A percentile compares a stretch with the other conserved stretches of the same genome.
phyloP scores from a whole-genome alignment of 345 rosid genomes.

The Eucalyptus lansdowneana region DNA sequence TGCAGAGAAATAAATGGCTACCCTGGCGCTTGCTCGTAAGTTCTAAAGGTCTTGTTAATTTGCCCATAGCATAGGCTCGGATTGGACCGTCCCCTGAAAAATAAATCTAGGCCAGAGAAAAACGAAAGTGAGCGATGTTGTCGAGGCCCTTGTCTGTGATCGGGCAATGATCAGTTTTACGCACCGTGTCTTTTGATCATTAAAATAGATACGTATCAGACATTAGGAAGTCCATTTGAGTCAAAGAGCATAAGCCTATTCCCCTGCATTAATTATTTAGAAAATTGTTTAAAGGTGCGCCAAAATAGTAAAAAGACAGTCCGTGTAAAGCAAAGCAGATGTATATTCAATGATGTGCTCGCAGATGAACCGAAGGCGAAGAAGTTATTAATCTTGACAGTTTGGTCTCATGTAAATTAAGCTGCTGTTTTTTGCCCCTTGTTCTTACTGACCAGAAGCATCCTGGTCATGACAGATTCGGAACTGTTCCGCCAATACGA shows the following conservation, averaged over 20 bases:
- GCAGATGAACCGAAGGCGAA: not conserved
- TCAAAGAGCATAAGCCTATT: not conserved
- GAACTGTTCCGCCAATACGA: constrained; percentile 21
- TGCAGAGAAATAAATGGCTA: constrained; percentile 32
- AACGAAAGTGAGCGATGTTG: not conserved
- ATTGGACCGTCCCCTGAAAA: not conserved
- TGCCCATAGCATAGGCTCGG: not conserved
- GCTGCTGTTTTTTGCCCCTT: not conserved
- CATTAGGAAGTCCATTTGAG: not conserved
- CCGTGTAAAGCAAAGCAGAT: not conserved
- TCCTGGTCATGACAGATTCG: constrained; percentile 3
- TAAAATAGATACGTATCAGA: not conserved
- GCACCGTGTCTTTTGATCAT: not conserved
- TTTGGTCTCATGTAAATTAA: not conserved
- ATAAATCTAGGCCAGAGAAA: not conserved
- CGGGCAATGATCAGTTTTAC: not conserved
- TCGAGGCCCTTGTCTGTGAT: not conserved
- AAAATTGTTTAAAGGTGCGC: not conserved
- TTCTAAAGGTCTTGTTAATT: not conserved
- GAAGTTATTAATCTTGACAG: not conserved
- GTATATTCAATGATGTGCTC: not conserved
- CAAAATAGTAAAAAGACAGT: not conserved
- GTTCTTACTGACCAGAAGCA: not conserved
- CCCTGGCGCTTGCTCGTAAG: constrained; percentile 25
- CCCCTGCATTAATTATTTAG: not conserved